Conservation (phyloP, 1,284 basidiomycete genomes). For the Cryptococcus sp. region DNA sequence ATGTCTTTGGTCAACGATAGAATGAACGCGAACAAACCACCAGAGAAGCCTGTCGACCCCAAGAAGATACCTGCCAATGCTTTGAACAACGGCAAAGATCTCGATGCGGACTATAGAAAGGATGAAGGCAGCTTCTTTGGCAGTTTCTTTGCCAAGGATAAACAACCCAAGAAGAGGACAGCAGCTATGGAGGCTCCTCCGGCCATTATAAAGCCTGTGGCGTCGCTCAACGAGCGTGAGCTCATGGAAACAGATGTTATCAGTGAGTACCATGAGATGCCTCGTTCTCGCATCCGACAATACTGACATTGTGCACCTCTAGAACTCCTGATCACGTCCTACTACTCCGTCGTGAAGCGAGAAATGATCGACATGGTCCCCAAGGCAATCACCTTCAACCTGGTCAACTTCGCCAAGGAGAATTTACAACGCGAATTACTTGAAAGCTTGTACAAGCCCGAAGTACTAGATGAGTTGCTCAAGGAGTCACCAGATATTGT, state of each 20-base stretch:
- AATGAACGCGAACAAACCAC: slow-evolving; percentile 74
- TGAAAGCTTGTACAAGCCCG: slow-evolving; percentile 62
- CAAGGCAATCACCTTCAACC: slow-evolving; percentile 90
- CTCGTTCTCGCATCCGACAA: too few relatives aligned
- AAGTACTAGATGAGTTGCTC: slow-evolving; percentile 85
- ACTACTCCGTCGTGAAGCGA: slow-evolving; percentile 96
- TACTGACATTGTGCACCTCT: neutral
- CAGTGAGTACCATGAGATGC: slow-evolving; percentile 64
- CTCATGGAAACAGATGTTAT: slow-evolving; percentile 99
- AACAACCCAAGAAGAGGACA: slow-evolving; percentile 68
- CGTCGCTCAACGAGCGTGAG: slow-evolving; percentile 91
- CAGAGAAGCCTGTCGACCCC: slow-evolving; percentile 62
- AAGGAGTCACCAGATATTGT: slow-evolving; percentile 70
- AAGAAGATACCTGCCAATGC: slow-evolving; percentile 68
- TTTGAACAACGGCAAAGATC: slow-evolving; percentile 88
- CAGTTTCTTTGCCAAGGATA: slow-evolving; percentile 75
- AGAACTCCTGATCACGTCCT: slow-evolving; percentile 89
- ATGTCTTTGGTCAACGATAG: slow-evolving; percentile 87
- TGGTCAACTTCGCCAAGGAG: slow-evolving; percentile 91
- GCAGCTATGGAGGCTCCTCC: slow-evolving; percentile 90
- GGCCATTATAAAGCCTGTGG: slow-evolving; percentile 84
- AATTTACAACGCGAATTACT: slow-evolving; percentile 56
- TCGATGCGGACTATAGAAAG: slow-evolving; percentile 85
- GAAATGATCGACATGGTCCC: slow-evolving; percentile 99
- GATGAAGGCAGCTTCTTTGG: slow-evolving; percentile 93